Percentiles rank a stretch among this genome's conserved stretches.
phyloP scores from a whole-genome alignment of 2,329 filamentous ascomycete species.

The Acarospora socialis region DNA sequence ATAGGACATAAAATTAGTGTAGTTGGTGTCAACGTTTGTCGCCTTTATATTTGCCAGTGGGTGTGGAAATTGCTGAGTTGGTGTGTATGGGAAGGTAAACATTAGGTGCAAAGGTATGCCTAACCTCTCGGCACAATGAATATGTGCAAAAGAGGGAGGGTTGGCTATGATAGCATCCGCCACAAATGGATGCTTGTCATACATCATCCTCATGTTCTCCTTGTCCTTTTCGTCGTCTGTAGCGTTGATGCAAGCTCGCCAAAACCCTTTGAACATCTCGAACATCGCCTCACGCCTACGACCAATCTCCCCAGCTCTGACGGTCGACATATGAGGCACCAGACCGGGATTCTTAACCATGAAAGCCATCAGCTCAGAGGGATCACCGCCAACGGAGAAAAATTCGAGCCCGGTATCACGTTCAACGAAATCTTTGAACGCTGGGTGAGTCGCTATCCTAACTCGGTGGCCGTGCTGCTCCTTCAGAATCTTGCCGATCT shows the following conservation, averaged over 20 bases:
- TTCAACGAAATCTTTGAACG: constrained; percentile 62
- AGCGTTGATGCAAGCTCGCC: constrained; percentile 61
- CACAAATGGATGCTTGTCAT: constrained; percentile 30
- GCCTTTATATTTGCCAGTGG: constrained; percentile 62
- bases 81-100: constrained; percentile 53
- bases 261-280: constrained; percentile 73
- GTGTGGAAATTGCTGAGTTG: constrained; percentile 62
- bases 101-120: constrained; percentile 24
- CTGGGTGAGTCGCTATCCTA: constrained; percentile 63
- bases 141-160: constrained; percentile 25
- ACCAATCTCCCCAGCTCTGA: constrained; percentile 60
- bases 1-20: constrained; percentile 70
- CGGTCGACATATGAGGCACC: constrained; percentile 58
- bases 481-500: constrained; percentile 57
- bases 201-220: constrained; percentile 51
- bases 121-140: constrained; percentile 23
- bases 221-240: constrained; percentile 53
- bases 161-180: constrained; percentile 26
- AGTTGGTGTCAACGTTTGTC: constrained; percentile 55
- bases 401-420: constrained; percentile 57
- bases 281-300: constrained; percentile 55
- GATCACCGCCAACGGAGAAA: constrained; percentile 20
- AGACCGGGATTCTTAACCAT: constrained; percentile 37
- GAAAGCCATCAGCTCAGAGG: constrained; percentile 14
- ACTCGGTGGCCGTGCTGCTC: constrained; percentile 60